These are phyloP conservation scores for Coprinopsis sp. DNA, from an alignment of 768 basidiomycete genomes.

Conservation along the genomic window DNA sequence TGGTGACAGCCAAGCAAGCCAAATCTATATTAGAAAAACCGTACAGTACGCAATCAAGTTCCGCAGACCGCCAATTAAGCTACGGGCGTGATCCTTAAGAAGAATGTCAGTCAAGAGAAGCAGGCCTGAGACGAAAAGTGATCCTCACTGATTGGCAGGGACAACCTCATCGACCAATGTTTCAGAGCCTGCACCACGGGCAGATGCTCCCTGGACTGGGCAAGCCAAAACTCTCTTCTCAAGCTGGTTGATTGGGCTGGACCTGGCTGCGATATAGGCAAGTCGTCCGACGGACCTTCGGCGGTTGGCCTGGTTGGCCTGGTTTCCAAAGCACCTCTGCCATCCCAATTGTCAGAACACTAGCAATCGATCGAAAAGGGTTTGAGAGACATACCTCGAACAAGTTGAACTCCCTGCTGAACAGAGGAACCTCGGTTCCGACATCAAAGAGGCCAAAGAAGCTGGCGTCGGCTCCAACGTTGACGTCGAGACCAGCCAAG, in stretches of 20 bases:
- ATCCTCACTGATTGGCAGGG: not conserved
- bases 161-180: not conserved
- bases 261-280: not conserved
- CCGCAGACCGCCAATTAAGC: too few relatives aligned
- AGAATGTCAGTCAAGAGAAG: too few relatives aligned
- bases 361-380: not conserved
- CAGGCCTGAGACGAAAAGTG: too few relatives aligned
- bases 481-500: slow-evolving; percentile 5
- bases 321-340: not conserved
- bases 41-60: too few relatives aligned
- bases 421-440: slow-evolving; percentile 2
- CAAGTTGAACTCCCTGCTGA: slow-evolving; percentile 1
- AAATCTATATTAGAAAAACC: too few relatives aligned
- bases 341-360: not conserved
- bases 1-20: too few relatives aligned
- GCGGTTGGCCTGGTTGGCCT: not conserved
- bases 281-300: not conserved
- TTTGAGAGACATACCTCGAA: not conserved
- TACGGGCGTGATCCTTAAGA: too few relatives aligned
- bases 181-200: not conserved
- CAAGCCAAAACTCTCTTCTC: not conserved
- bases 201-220: not conserved
- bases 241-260: not conserved
- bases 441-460: slow-evolving; percentile 7
- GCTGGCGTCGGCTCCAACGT: slow-evolving; percentile 6